Evolutionary conservation across 371 early-diverging fungal species (phyloP).

Genomic region (Mucor saturninus): DNA sequence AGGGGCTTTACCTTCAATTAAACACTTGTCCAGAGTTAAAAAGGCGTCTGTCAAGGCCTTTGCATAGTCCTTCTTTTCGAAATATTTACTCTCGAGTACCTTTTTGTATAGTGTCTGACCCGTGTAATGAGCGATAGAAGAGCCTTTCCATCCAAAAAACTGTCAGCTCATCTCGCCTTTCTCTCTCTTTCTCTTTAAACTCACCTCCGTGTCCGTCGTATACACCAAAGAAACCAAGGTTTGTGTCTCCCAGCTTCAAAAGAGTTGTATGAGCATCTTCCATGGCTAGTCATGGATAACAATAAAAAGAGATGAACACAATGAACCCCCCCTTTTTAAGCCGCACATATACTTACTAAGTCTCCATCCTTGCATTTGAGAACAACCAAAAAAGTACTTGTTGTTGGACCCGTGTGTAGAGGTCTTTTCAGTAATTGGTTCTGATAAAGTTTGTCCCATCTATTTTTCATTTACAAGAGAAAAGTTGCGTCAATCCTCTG

Average conservation of each 20-base stretch:
- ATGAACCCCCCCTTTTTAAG: background rate
- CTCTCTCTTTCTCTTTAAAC: background rate
- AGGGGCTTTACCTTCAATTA: slow-evolving; percentile 66
- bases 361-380: slow-evolving; percentile 98
- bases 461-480: background rate
- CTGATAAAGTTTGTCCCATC: slow-evolving; percentile 97
- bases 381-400: slow-evolving; percentile 84
- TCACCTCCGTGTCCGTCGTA: slow-evolving; percentile 95
- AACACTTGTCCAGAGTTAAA: slow-evolving; percentile 74
- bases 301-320: background rate
- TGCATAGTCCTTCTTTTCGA: slow-evolving; percentile 64
- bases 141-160: slow-evolving; percentile 44
- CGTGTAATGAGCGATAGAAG: slow-evolving; percentile 80
- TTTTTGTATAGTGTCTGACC: slow-evolving; percentile 76
- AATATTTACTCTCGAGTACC: slow-evolving; percentile 67
- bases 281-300: slow-evolving; percentile 68
- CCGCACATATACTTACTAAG: slow-evolving; percentile 67
- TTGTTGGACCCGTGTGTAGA: slow-evolving; percentile 73
- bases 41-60: slow-evolving; percentile 82
- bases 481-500: too few relatives aligned
- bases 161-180: background rate
- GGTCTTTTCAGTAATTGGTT: slow-evolving; percentile 91
- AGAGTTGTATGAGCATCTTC: slow-evolving; percentile 95
- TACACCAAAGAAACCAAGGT: slow-evolving; percentile 87
- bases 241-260: slow-evolving; percentile 62